These are phyloP conservation scores for Penicillium mononematosum DNA, from an alignment of 495 filamentous ascomycete genomes.

Conservation along the genomic window DNA sequence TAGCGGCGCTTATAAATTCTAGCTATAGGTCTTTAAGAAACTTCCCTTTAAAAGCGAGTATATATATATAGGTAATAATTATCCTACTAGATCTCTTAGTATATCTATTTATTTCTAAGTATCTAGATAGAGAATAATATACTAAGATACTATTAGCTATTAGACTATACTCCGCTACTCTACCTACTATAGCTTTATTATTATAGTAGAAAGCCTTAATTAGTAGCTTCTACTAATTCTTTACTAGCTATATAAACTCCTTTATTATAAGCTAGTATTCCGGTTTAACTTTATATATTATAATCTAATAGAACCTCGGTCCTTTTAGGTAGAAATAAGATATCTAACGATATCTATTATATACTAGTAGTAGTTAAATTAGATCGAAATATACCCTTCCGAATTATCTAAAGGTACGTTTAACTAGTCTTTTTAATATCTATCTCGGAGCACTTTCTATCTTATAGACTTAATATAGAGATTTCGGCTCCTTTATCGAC, in stretches of 20 bases:
- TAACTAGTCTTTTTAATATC: too few relatives aligned
- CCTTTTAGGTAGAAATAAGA: conserved; percentile 1
- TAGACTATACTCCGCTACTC: not conserved
- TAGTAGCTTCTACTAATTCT: not conserved
- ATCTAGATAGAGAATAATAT: not conserved
- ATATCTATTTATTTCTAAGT: not conserved
- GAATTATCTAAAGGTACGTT: not conserved
- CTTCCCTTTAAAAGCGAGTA: not conserved
- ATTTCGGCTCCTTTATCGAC: too few relatives aligned
- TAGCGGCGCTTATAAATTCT: not conserved
- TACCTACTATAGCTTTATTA: not conserved
- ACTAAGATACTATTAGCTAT: not conserved
- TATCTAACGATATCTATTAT: conserved; percentile 1
- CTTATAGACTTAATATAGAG: too few relatives aligned
- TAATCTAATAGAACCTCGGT: not conserved
- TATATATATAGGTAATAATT: not conserved
- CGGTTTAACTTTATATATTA: not conserved
- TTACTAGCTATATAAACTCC: not conserved
- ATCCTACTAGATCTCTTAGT: not conserved
- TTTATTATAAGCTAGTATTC: not conserved
- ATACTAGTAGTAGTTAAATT: not conserved
- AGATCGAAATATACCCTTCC: not conserved
- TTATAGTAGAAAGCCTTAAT: conserved; percentile 2
- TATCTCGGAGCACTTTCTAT: too few relatives aligned
- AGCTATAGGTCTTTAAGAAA: not conserved